Percentiles rank a stretch among this genome's conserved stretches.
These are phyloP conservation scores for Scenedesmus sp. DNA, from an alignment of 163 green algal genomes.

Conservation along the genomic window DNA sequence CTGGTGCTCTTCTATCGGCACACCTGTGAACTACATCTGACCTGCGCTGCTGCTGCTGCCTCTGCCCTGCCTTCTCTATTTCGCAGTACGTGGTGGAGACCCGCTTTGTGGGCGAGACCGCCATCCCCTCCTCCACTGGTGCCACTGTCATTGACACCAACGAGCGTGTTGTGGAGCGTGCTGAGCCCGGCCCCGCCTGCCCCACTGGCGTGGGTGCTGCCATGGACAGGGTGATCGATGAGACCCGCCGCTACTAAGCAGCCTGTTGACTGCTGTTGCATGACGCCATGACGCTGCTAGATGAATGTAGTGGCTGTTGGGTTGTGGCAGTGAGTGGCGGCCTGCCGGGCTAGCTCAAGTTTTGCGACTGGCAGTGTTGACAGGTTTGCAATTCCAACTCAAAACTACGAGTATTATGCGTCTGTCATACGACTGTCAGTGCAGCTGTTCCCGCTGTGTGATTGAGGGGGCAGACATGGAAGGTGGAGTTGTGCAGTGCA, in stretches of 20 bases:
- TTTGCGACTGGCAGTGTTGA: no score
- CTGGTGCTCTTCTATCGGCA: no score
- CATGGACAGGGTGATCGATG: constrained; percentile 17
- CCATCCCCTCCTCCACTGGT: constrained; percentile 3
- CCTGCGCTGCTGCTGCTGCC: no score
- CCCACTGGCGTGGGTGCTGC: neutral
- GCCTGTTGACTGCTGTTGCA: neutral
- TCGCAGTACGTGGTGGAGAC: constrained; percentile 52
- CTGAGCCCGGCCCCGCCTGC: constrained; percentile 40
- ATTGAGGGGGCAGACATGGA: no score
- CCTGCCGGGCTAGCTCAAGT: no score
- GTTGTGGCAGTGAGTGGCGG: neutral
- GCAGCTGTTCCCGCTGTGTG: no score
- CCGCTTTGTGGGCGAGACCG: constrained; percentile 35
- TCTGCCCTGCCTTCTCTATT: no score
- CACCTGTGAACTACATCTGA: neutral
- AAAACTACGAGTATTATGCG: no score
- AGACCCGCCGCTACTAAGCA: constrained; percentile 5
- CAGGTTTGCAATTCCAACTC: no score
- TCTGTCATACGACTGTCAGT: no score
- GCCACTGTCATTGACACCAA: constrained; percentile 29
- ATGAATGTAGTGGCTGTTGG: neutral
- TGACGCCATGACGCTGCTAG: no score
- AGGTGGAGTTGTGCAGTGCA: no score
- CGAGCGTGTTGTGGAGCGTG: constrained; percentile 38